Conservation (phyloP, 225 moss, liverwort and hornwort species). For the Polytrichum formosum region DNA sequence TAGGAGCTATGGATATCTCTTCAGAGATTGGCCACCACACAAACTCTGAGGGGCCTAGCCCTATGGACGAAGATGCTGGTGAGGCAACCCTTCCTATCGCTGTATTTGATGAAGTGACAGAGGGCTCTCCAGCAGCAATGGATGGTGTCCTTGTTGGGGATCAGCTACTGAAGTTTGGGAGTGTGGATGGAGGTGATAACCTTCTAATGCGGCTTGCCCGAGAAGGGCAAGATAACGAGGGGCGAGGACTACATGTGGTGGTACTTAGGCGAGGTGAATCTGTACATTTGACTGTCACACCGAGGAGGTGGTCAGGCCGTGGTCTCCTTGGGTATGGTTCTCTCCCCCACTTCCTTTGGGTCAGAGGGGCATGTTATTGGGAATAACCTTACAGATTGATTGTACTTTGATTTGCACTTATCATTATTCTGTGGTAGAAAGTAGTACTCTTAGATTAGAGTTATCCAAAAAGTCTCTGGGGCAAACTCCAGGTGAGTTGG, state of each 20-base stretch:
- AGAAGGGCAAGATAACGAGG: conserved; percentile 82
- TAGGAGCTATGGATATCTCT: conserved; percentile 35
- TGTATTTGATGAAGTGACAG: conserved; percentile 77
- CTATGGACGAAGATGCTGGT: conserved; percentile 75
- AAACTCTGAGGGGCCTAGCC: conserved; percentile 34
- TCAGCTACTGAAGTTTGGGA: conserved; percentile 81
- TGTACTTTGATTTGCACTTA: background rate
- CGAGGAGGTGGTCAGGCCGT: conserved; percentile 83
- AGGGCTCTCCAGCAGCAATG: conserved; percentile 76
- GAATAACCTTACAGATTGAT: background rate
- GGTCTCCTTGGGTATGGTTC: conserved; percentile 80
- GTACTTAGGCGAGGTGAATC: conserved; percentile 76
- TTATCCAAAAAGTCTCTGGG: too few species aligned
- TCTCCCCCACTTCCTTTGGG: background rate
- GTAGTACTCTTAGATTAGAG: too few species aligned
- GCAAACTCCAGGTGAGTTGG: too few species aligned
- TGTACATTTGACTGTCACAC: conserved; percentile 66
- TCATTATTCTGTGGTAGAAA: background rate
- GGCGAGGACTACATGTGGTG: conserved; percentile 62
- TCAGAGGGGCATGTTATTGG: background rate
- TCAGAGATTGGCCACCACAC: conserved; percentile 23
- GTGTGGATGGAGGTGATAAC: conserved; percentile 68
- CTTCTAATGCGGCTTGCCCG: conserved; percentile 61
- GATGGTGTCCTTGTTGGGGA: conserved; percentile 83
- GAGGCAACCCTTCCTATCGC: conserved; percentile 69